These are phyloP conservation scores for Saccharomycopsis crataegensis DNA, from an alignment of 1,139 yeast species.

Conservation along the genomic window DNA sequence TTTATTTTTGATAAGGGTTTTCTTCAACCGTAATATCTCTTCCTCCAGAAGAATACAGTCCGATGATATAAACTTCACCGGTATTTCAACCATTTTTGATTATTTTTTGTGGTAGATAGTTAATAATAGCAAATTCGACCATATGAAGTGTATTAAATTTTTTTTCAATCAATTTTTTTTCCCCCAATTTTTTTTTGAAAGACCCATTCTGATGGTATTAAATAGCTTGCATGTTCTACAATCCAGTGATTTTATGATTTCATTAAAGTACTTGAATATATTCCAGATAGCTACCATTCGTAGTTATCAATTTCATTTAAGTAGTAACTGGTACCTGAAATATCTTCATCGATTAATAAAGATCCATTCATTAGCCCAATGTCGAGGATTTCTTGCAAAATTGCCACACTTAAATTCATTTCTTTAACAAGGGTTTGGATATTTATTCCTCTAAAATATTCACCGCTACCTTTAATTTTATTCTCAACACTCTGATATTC, in stretches of 20 bases:
- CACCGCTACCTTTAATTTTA: constrained; percentile 21
- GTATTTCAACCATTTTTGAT: constrained; percentile 1
- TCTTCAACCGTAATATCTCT: constrained; percentile 16
- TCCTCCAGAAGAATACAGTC: constrained; percentile 4
- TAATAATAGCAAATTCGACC: no score
- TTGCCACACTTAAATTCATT: constrained; percentile 62
- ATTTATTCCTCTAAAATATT: constrained; percentile 36
- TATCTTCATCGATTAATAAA: constrained; percentile 59
- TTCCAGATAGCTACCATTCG: background rate
- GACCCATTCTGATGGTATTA: no score
- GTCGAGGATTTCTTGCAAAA: constrained; percentile 62
- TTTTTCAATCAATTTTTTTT: background rate
- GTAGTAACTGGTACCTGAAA: constrained; percentile 47
- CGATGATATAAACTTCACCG: background rate
- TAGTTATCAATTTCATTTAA: constrained; percentile 22
- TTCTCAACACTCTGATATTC: background rate
- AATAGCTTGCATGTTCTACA: no score
- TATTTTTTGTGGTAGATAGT: no score
- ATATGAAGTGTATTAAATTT: background rate
- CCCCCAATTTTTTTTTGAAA: background rate
- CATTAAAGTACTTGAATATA: background rate
- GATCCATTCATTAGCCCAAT: constrained; percentile 50
- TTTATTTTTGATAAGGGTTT: constrained; percentile 20
- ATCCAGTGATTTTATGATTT: background rate
- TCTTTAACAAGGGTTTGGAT: constrained; percentile 44